A percentile compares a stretch with the other conserved stretches of the same genome.
Conservation (phyloP, 1,284 basidiomycete genomes). For the Malassezia slooffiae region DNA sequence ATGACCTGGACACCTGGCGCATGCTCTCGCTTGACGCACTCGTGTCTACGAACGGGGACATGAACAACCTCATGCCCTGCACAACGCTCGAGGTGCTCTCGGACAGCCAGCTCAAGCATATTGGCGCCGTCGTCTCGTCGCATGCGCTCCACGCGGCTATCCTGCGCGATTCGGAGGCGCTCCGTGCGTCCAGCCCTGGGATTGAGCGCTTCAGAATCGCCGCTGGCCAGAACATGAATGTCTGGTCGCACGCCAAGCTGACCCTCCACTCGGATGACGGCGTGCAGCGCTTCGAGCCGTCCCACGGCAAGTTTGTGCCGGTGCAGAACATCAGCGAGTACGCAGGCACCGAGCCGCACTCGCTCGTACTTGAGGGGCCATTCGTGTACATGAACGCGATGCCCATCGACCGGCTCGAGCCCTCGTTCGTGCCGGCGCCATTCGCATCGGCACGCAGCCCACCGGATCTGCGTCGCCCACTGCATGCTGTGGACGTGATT, state of each 20-base stretch:
- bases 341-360: background rate
- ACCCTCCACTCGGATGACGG: slow-evolving; percentile 51
- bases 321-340: background rate
- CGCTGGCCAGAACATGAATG: slow-evolving; percentile 61
- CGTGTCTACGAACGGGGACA: background rate
- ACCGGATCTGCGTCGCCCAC: slow-evolving; percentile 20
- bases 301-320: slow-evolving; percentile 50
- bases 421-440: slow-evolving; percentile 64
- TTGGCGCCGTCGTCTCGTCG: slow-evolving; percentile 50
- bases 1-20: slow-evolving; percentile 3
- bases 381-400: slow-evolving; percentile 72
- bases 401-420: slow-evolving; percentile 72
- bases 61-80: background rate
- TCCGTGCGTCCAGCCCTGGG: slow-evolving; percentile 60
- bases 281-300: slow-evolving; percentile 56
- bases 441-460: slow-evolving; percentile 42
- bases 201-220: slow-evolving; percentile 78
- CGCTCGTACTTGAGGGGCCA: slow-evolving; percentile 54
- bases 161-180: slow-evolving; percentile 54
- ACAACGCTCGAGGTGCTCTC: background rate
- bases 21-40: slow-evolving; percentile 5
- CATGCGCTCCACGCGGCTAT: slow-evolving; percentile 74
- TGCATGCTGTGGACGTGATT: slow-evolving; percentile 60
- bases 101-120: slow-evolving; percentile 1
- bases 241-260: slow-evolving; percentile 61